Evolutionary conservation across 148 eudicot genomes (phyloP).

Genomic region (Dysphania ambrosioides): DNA sequence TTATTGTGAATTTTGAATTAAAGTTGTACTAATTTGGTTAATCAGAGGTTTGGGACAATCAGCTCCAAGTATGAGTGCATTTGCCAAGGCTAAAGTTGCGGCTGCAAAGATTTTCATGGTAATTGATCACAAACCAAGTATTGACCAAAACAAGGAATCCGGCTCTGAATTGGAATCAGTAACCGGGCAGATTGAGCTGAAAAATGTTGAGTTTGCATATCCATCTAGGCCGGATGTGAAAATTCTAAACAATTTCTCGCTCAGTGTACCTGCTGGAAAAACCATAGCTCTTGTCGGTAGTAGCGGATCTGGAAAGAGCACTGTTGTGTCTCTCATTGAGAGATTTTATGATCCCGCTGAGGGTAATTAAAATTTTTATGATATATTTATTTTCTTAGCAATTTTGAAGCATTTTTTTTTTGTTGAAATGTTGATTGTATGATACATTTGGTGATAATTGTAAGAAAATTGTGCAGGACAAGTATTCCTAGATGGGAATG

Average conservation of each 20-base stretch:
- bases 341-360: constrained; percentile 93
- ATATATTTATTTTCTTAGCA: not conserved
- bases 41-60: constrained; percentile 86
- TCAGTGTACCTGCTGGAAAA: constrained; percentile 81
- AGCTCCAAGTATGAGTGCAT: constrained; percentile 97
- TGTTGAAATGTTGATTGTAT: not conserved
- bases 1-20: not conserved
- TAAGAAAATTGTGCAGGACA: constrained; percentile 45
- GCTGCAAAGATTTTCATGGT: constrained; percentile 86
- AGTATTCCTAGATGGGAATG: constrained; percentile 82
- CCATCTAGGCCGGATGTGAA: constrained; percentile 89
- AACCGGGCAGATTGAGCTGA: constrained; percentile 69
- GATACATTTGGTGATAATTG: not conserved
- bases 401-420: not conserved
- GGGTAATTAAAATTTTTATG: constrained; percentile 51
- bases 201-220: constrained; percentile 68
- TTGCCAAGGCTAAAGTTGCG: constrained; percentile 92
- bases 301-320: constrained; percentile 98
- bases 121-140: constrained; percentile 81
- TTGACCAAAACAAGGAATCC: constrained; percentile 57
- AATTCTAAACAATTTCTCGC: constrained; percentile 59
- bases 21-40: not conserved
- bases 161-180: constrained; percentile 70
- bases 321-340: constrained; percentile 94
- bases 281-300: constrained; percentile 98